Evolutionary conservation across 371 early-diverging fungal genomes (phyloP).

Genomic region (Amoeboaphelidium protococcarum): DNA sequence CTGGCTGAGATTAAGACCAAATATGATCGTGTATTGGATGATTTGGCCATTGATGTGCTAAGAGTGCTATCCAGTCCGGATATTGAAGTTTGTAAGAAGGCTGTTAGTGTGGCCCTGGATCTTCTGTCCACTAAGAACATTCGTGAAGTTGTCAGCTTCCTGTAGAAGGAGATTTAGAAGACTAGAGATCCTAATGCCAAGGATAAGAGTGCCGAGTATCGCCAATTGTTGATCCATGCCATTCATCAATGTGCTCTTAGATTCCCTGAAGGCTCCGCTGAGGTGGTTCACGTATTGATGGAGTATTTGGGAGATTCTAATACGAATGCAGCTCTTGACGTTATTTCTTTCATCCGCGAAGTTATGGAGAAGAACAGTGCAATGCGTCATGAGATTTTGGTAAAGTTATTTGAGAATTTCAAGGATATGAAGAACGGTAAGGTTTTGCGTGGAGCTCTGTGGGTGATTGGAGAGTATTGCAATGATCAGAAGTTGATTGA

Average conservation of each 20-base stretch:
- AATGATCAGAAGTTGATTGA: slow-evolving; percentile 34
- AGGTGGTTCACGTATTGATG: slow-evolving; percentile 77
- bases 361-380: slow-evolving; percentile 81
- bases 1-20: slow-evolving; percentile 46
- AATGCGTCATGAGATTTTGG: slow-evolving; percentile 46
- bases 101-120: slow-evolving; percentile 56
- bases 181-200: slow-evolving; percentile 35
- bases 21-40: slow-evolving; percentile 65
- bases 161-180: slow-evolving; percentile 74
- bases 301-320: slow-evolving; percentile 69
- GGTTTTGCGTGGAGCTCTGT: slow-evolving; percentile 85
- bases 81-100: slow-evolving; percentile 75
- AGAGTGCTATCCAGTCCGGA: slow-evolving; percentile 71
- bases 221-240: slow-evolving; percentile 76
- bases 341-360: slow-evolving; percentile 64
- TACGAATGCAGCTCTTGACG: slow-evolving; percentile 77
- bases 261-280: slow-evolving; percentile 79
- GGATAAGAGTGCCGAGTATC: slow-evolving; percentile 52
- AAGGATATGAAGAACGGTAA: slow-evolving; percentile 72
- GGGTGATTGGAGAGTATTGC: slow-evolving; percentile 87
- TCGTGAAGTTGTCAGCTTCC: slow-evolving; percentile 60
- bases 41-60: slow-evolving; percentile 73
- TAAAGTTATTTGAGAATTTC: slow-evolving; percentile 49
- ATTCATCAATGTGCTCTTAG: slow-evolving; percentile 81
- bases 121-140: slow-evolving; percentile 72